These are phyloP conservation scores for Trametes gibbosa DNA, from an alignment of 768 basidiomycete species.

Conservation along the genomic window DNA sequence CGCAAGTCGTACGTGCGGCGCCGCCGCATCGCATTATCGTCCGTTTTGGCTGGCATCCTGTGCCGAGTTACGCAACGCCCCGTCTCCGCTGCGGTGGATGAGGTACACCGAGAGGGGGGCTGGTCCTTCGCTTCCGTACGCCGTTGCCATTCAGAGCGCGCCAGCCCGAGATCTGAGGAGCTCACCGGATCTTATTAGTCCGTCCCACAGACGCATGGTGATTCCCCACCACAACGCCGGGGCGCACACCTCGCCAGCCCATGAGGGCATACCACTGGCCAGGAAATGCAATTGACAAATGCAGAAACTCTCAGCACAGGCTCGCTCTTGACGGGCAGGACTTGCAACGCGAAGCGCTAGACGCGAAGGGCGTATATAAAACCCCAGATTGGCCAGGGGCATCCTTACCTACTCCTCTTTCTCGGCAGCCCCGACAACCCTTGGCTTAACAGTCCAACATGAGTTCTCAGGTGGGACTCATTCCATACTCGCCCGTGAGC, in stretches of 20 bases:
- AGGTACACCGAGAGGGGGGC: not conserved
- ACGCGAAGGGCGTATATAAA: not conserved
- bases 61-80: not conserved
- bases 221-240: not conserved
- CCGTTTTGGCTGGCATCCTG: not conserved
- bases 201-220: not conserved
- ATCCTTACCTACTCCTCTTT: not conserved
- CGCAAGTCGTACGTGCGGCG: not conserved
- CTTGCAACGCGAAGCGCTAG: not conserved
- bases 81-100: not conserved
- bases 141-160: not conserved
- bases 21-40: not conserved
- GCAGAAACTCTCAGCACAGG: not conserved
- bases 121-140: not conserved
- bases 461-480: constrained; percentile 10
- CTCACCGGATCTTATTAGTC: not conserved
- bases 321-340: not conserved
- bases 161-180: not conserved
- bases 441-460: not conserved
- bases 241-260: not conserved
- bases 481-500: too few relatives aligned
- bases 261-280: too few relatives aligned
- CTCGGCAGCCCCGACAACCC: not conserved
- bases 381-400: not conserved
- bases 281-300: not conserved